A percentile compares a stretch with the other conserved stretches of the same genome.
These are phyloP conservation scores for Juncus effusus DNA, from an alignment of 176 grass and related monocot genomes.

Conservation along the genomic window DNA sequence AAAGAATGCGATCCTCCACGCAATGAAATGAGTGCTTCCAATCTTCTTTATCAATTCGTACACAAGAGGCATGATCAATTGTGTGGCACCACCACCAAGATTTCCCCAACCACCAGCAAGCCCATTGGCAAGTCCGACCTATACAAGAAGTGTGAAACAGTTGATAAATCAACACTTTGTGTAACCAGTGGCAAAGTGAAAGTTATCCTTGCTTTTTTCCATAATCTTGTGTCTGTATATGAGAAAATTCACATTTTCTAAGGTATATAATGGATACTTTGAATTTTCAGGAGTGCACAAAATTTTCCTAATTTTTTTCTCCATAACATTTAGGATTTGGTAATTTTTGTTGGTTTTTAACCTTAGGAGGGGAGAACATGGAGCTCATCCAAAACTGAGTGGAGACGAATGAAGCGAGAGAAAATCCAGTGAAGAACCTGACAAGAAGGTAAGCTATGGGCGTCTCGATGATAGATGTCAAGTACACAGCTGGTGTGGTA, in stretches of 20 bases:
- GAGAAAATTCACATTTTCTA: too few species aligned
- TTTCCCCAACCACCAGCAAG: slow-evolving; percentile 89
- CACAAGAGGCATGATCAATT: slow-evolving; percentile 84
- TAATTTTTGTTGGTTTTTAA: slow-evolving; percentile 1
- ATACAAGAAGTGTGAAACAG: neutral
- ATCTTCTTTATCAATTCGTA: slow-evolving; percentile 55
- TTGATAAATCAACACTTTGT: too few species aligned
- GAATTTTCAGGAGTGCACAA: too few species aligned
- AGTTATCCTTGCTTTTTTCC: too few species aligned
- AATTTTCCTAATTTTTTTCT: neutral
- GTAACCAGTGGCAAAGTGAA: too few species aligned
- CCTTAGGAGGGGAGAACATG: slow-evolving; percentile 75
- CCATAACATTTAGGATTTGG: neutral
- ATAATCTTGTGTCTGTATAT: too few species aligned
- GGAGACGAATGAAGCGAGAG: slow-evolving; percentile 88
- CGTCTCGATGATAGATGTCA: slow-evolving; percentile 53
- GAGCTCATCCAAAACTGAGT: slow-evolving; percentile 99
- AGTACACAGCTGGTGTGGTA: slow-evolving; percentile 81
- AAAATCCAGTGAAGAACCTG: slow-evolving; percentile 93
- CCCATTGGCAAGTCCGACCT: slow-evolving; percentile 81
- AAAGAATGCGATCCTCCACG: slow-evolving; percentile 87
- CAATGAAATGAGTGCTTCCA: slow-evolving; percentile 66
- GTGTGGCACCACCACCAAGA: slow-evolving; percentile 85
- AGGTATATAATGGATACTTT: too few species aligned
- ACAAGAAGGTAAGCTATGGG: slow-evolving; percentile 52